Evolutionary conservation across 805 yeast species (phyloP), one percentile per base, ranked within the genome.

Genomic region (Saccharomycopsis oosterbeekiorum): DNA sequence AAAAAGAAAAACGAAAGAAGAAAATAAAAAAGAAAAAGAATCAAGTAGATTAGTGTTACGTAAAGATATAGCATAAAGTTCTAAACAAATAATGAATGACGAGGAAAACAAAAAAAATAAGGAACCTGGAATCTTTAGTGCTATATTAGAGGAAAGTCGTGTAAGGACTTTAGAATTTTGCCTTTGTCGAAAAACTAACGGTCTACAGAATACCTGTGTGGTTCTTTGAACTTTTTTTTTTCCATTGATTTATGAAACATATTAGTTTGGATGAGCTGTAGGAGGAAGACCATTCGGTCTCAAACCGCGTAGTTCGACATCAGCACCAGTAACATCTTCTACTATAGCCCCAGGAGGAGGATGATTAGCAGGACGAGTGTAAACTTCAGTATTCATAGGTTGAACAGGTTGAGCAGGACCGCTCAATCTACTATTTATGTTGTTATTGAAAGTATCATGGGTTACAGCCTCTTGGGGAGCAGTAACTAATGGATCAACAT

Each of bases 281-380:
- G 62, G 60, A 4, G 62, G 62, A n/a, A 58, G 60, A 14, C 62
- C 62, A 24, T 4, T 9, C 1, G 62, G 62, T 42, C 60, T 60
- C 42, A 60, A 53, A 19, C 56, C 34, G 15, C 29, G 50, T n/a
- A 60, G 29, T 26, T 60, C 62, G 4, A 59, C 55, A 36, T 34
- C 59, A 19, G 39, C 56, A 29, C 41, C 56, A 53, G 56, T 53
- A 14, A 53, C 56, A 34, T 53, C 56, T 53, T 53, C 41, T 4
- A 53, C 56, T 24, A 53, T 53, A 15, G 41, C 40, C 1, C 41
- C 41, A 34, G 56, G 15, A 21, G 53, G 53, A 47, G 53, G 53
- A 47, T 21, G 14, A 24, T 2, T 47, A 1, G 53, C 19, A 21
- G 53, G 53, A 47, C 53, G 53, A 24, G 53, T 47, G 53, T 47